Percentiles rank a stretch among this genome's conserved stretches.
These are phyloP conservation scores for Xanthoceras sorbifolium DNA, from an alignment of 345 rosid species.

Conservation along the genomic window DNA sequence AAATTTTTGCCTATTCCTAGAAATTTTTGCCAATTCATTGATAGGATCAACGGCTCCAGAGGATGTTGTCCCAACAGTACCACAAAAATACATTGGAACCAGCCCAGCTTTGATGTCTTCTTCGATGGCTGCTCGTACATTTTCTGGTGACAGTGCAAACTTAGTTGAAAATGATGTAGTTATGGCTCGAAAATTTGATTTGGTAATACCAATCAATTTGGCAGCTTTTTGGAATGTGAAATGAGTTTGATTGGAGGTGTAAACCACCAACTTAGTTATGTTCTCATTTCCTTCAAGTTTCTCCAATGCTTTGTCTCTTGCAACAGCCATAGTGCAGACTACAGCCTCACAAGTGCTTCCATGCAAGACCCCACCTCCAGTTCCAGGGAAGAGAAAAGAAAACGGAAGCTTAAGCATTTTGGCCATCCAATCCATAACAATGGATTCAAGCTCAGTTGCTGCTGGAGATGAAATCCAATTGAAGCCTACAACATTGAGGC, in stretches of 20 bases:
- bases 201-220: conserved; percentile 25
- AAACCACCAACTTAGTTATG: conserved; percentile 32
- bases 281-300: conserved; percentile 10
- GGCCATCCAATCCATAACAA: conserved; percentile 35
- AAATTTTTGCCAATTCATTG: conserved; percentile 18
- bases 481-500: conserved; percentile 31
- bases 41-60: conserved; percentile 35
- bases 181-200: conserved; percentile 18
- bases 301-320: conserved; percentile 16
- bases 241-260: conserved; percentile 29
- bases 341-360: conserved; percentile 26
- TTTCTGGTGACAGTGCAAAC: conserved; percentile 27
- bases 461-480: no score
- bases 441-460: conserved; percentile 36
- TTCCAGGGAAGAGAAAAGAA: conserved; percentile 15
- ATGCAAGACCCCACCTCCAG: conserved; percentile 30
- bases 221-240: conserved; percentile 21
- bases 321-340: conserved; percentile 19
- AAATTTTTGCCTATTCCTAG: no score
- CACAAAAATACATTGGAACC: conserved; percentile 33
- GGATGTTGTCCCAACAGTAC: conserved; percentile 30
- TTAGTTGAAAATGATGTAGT: conserved; percentile 27
- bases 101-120: conserved; percentile 24
- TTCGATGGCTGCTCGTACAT: conserved; percentile 7
- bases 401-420: conserved; percentile 27